These are phyloP conservation scores for Populus hybrid DNA, from an alignment of 441 rosid species.

Conservation along the genomic window DNA sequence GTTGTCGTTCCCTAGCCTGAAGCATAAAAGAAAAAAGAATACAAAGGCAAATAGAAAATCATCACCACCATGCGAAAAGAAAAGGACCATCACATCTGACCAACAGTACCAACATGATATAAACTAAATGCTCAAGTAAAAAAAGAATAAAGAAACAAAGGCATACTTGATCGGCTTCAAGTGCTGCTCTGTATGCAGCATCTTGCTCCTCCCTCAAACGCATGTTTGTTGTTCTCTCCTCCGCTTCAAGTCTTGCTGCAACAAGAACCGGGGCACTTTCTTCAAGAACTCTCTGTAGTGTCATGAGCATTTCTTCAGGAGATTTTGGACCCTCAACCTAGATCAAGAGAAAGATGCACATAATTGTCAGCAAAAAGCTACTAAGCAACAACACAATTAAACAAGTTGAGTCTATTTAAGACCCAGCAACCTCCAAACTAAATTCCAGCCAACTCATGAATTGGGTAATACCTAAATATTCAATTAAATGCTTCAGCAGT, in stretches of 20 bases:
- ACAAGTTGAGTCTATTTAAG: background rate
- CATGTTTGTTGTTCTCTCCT: constrained; percentile 77
- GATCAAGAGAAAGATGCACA: constrained; percentile 19
- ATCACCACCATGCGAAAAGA: background rate
- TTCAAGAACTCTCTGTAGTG: constrained; percentile 83
- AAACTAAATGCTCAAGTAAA: background rate
- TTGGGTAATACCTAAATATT: background rate
- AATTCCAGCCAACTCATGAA: background rate
- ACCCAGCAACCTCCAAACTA: background rate
- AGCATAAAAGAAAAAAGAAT: background rate
- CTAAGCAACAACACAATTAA: background rate
- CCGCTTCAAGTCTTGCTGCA: constrained; percentile 86
- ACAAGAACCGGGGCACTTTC: constrained; percentile 87
- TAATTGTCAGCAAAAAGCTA: constrained; percentile 11
- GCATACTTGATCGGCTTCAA: constrained; percentile 93
- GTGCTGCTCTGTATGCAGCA: constrained; percentile 94
- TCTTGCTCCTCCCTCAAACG: constrained; percentile 96
- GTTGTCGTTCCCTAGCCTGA: constrained; percentile 91
- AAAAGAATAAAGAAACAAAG: constrained; percentile 2
- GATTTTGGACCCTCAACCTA: constrained; percentile 93
- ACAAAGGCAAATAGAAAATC: background rate
- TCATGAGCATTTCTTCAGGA: constrained; percentile 68
- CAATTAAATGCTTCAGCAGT: background rate
- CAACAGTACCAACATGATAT: background rate
- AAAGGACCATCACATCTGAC: background rate